Base-by-base conservation (phyloP, 352 stramenopile species). In the Plasmopara halstedii region DNA sequence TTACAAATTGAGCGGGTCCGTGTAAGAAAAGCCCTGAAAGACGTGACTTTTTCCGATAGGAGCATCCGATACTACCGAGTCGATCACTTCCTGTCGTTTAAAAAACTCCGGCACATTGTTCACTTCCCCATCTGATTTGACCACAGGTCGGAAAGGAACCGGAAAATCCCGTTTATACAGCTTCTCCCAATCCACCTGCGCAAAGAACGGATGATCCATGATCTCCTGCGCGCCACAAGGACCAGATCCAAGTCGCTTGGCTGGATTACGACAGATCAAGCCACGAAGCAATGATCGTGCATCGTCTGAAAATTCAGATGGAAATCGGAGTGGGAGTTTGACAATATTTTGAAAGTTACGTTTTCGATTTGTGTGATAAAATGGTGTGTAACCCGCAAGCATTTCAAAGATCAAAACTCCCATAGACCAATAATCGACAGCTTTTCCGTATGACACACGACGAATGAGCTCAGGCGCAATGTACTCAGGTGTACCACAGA, bases 271-370 rank as follows among this genome's bases (percentile, higher is more conserved):
- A 31, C 62, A 79, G 19, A 95, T 61, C 19, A 94, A 42, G 0
- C 76, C 69, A 26, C 70, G 73, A n/a, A 95, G 37, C 8, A 95
- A 48, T 1, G 71, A 83, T 23, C 78, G 70, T 0, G 82, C 83
- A 21, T 89, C 68, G 22, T 88, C 70, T 9, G 81, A 91, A 43
- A 95, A 82, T 36, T 86, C 67, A 20, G 52, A 68, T 22, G 83
- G 80, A 34, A 91, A 80, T 6, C 73, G 71, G 22, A 92, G 43
- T 38, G 74, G 73, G 31, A 85, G 62, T 42, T 85, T 77, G 18
- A 89, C 62, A 41, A 95, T 94, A 54, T 93, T 90, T 40, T 88
- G 73, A 55, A 94, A 95, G 50, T 92, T 92, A 43, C 77, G 69
- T 51, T 93, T 82, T 20, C 71, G 70, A 51, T 88, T 87, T 41